A percentile compares a stretch with the other conserved stretches of the same genome.
Evolutionary conservation across 352 stramenopile genomes (phyloP).

Genomic region (Phytopythium montanum): DNA sequence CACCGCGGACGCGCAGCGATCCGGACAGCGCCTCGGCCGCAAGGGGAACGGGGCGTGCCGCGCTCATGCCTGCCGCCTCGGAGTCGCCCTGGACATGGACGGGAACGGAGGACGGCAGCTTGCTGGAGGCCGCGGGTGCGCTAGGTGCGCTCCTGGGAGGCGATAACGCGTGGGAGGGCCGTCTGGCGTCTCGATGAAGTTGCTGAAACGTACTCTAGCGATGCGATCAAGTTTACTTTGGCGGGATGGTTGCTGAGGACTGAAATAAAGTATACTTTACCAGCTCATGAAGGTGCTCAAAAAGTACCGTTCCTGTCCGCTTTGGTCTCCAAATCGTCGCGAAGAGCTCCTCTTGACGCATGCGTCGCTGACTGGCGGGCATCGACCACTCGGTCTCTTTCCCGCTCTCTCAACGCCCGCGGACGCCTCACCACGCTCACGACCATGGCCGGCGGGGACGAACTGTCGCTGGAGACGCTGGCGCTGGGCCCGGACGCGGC

Average conservation of each 20-base stretch:
- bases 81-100: conserved; percentile 2
- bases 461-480: conserved; percentile 42
- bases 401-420: not conserved
- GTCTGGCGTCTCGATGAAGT: not conserved
- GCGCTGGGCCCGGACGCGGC: conserved; percentile 26
- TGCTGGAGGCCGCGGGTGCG: not conserved
- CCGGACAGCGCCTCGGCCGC: conserved; percentile 45
- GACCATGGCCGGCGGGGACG: conserved; percentile 22
- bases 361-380: conserved; percentile 3
- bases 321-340: not conserved
- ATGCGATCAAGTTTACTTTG: not conserved
- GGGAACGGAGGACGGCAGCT: not conserved
- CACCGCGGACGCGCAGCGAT: conserved; percentile 56
- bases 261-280: not conserved
- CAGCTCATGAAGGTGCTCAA: not conserved
- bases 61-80: conserved; percentile 13
- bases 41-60: conserved; percentile 13
- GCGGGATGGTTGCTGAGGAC: not conserved
- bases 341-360: not conserved
- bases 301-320: not conserved
- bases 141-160: not conserved
- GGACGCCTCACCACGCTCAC: too few relatives aligned
- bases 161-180: not conserved
- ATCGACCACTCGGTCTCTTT: not conserved
- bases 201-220: not conserved